Percentiles rank a stretch among this genome's conserved stretches.
These are phyloP conservation scores for Trichoderma sp. DNA, from an alignment of 2,329 filamentous ascomycete species.

Conservation along the genomic window DNA sequence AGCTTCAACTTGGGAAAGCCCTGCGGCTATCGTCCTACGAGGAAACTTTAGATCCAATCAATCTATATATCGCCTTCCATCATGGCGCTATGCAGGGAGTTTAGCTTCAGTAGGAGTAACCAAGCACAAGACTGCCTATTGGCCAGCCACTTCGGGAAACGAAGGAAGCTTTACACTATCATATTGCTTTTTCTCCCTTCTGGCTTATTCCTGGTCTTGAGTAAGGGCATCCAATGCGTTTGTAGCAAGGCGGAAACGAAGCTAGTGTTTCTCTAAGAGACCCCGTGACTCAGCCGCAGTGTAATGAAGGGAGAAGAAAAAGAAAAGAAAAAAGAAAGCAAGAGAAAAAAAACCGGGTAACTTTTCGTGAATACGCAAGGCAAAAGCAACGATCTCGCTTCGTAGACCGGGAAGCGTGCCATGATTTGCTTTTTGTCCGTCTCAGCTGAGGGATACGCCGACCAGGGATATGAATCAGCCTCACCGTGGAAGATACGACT, in stretches of 20 bases:
- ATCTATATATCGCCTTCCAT: background rate
- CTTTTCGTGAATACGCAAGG: background rate
- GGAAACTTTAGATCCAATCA: background rate
- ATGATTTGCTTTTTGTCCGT: background rate
- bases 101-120: background rate
- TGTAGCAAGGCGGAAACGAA: background rate
- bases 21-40: background rate
- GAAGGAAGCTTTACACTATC: background rate
- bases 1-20: background rate
- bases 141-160: background rate
- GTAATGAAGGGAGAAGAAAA: background rate
- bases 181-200: background rate
- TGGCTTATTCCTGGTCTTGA: background rate
- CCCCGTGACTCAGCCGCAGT: background rate
- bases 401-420: background rate
- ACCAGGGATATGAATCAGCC: background rate
- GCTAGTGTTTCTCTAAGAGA: background rate
- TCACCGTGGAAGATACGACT: background rate
- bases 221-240: background rate
- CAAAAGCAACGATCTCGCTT: background rate
- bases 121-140: background rate
- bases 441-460: background rate
- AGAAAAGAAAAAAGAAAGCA: background rate
- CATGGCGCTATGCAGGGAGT: background rate
- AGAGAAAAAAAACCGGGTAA: too few species aligned